Conservation (phyloP, 2,329 filamentous ascomycete species). For the Aureobasidium sp. region DNA sequence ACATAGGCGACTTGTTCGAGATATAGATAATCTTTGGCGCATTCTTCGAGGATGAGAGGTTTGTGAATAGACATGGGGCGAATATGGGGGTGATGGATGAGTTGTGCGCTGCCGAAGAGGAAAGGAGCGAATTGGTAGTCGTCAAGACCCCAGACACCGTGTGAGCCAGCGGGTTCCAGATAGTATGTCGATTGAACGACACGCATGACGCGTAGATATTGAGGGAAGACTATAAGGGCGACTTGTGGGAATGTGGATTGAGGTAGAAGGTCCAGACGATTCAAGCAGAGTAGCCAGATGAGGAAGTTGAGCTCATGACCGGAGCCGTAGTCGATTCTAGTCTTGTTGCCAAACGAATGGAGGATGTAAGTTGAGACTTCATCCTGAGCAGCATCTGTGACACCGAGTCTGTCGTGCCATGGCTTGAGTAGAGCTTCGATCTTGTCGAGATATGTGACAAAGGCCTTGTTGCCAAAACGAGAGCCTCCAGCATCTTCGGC, state of each 20-base stretch:
- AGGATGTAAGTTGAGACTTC: constrained; percentile 73
- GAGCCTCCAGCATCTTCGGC: constrained; percentile 89
- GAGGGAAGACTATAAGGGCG: constrained; percentile 80
- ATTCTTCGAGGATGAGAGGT: constrained; percentile 87
- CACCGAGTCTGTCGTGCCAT: constrained; percentile 72
- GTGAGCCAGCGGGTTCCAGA: constrained; percentile 94
- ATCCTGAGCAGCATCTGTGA: constrained; percentile 42
- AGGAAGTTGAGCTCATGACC: constrained; percentile 97
- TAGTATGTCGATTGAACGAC: constrained; percentile 91
- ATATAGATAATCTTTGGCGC: constrained; percentile 85
- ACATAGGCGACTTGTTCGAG: constrained; percentile 95
- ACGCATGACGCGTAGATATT: constrained; percentile 83
- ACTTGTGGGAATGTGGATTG: constrained; percentile 75
- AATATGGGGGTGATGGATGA: constrained; percentile 71
- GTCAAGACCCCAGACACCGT: constrained; percentile 99
- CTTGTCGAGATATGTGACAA: constrained; percentile 82
- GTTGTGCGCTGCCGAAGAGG: constrained; percentile 93
- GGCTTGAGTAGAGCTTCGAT: constrained; percentile 49
- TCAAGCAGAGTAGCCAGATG: constrained; percentile 88
- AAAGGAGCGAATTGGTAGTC: constrained; percentile 97
- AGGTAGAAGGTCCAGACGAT: constrained; percentile 85
- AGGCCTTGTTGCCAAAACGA: constrained; percentile 94
- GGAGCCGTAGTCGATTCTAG: constrained; percentile 94
- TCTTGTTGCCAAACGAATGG: constrained; percentile 87
- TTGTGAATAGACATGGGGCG: constrained; percentile 78